phyloP scores from a whole-genome alignment of 2,329 filamentous ascomycete species.

The Fusarium foetens region DNA sequence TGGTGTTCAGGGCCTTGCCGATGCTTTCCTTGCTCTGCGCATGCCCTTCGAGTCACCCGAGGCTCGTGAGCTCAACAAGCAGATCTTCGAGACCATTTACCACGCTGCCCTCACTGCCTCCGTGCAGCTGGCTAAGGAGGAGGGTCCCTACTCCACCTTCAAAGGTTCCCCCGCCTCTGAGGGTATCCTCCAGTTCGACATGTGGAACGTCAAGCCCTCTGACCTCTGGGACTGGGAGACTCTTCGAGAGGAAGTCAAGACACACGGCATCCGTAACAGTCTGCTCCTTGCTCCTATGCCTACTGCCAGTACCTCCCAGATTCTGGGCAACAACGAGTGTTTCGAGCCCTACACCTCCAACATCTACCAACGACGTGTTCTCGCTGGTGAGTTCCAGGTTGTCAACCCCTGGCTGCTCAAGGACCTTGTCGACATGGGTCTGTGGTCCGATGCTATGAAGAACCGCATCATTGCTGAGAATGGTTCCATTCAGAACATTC shows the following conservation, averaged over 20 bases:
- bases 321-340: constrained; percentile 98
- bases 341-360: constrained; percentile 99
- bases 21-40: constrained; percentile 96
- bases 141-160: constrained; percentile 90
- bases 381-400: constrained; percentile 98
- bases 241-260: constrained; percentile 89
- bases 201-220: constrained; percentile 95
- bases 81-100: constrained; percentile 99
- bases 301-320: constrained; percentile 96
- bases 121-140: constrained; percentile 81
- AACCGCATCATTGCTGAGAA: constrained; percentile 99
- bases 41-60: constrained; percentile 97
- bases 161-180: constrained; percentile 93
- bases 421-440: constrained; percentile 95
- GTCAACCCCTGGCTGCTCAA: constrained; percentile 99
- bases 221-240: constrained; percentile 96
- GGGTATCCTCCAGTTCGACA: constrained; percentile 96
- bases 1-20: constrained; percentile 96
- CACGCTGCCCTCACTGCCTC: constrained; percentile 93
- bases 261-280: constrained; percentile 95
- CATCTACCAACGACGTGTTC: constrained; percentile 98
- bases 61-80: constrained; percentile 92
- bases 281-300: constrained; percentile 97
- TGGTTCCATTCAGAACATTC: constrained; percentile 95
- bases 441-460: constrained; percentile 99